Evolutionary conservation across 108 stramenopile species (phyloP).

Genomic region (Skeletonema costatum): DNA sequence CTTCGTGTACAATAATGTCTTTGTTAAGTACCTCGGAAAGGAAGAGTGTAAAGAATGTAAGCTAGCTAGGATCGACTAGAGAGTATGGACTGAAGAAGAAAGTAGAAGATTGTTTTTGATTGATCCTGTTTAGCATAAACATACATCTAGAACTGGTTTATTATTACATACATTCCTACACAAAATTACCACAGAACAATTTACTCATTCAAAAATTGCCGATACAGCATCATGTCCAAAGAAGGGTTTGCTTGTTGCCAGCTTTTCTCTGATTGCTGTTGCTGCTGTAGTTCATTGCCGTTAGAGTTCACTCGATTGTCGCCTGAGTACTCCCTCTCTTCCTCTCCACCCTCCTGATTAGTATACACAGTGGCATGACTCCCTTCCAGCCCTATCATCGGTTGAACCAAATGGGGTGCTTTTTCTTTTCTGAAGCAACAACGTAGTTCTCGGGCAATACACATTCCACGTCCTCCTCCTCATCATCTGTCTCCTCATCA

Average conservation of each 20-base stretch:
- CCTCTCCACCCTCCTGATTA: not conserved
- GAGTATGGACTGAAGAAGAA: not conserved
- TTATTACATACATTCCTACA: not conserved
- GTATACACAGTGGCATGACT: not conserved
- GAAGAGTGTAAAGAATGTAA: constrained; percentile 67
- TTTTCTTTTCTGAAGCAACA: not conserved
- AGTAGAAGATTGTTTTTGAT: not conserved
- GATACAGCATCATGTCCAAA: constrained; percentile 42
- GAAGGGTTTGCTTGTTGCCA: constrained; percentile 38
- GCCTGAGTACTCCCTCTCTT: not conserved
- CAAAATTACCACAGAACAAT: not conserved
- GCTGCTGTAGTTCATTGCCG: constrained; percentile 1
- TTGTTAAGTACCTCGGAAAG: constrained; percentile 28
- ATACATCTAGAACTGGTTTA: not conserved
- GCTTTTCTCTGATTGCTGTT: constrained; percentile 8
- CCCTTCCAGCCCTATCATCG: not conserved
- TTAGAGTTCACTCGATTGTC: not conserved
- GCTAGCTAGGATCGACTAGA: constrained; percentile 15
- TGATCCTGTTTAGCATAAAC: not conserved
- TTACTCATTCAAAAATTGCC: constrained; percentile 25
- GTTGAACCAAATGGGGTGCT: not conserved
- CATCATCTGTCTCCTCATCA: constrained; percentile 14
- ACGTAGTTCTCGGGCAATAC: not conserved
- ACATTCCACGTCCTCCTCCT: constrained; percentile 4
- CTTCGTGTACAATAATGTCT: constrained; percentile 55